These are phyloP conservation scores for Ophiosphaerella korrae DNA, from an alignment of 2,329 filamentous ascomycete species.

Conservation along the genomic window DNA sequence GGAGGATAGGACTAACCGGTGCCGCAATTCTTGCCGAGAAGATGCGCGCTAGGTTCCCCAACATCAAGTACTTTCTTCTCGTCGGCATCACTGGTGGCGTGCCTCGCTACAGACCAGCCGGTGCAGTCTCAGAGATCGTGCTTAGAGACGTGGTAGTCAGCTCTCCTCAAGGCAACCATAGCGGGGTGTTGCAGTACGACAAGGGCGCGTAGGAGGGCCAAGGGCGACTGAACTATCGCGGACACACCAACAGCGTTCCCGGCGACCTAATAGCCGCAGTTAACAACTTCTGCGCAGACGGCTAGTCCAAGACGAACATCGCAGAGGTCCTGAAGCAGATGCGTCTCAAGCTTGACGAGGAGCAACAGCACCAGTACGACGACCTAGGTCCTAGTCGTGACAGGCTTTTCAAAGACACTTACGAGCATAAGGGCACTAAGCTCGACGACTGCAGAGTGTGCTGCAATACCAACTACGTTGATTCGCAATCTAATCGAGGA, in stretches of 20 bases:
- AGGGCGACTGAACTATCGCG: constrained; percentile 13
- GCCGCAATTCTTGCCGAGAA: no score
- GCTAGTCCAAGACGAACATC: constrained; percentile 12
- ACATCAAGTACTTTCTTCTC: constrained; percentile 18
- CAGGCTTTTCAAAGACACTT: constrained; percentile 12
- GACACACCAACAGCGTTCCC: constrained; percentile 14
- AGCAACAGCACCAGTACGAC: constrained; percentile 7
- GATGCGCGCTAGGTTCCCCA: constrained; percentile 11
- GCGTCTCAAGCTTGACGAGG: constrained; percentile 15
- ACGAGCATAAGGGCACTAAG: constrained; percentile 7
- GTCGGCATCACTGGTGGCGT: constrained; percentile 29
- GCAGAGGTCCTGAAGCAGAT: constrained; percentile 8
- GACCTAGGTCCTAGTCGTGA: constrained; percentile 11
- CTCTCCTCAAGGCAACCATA: constrained; percentile 15
- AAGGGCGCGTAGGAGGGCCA: constrained; percentile 16
- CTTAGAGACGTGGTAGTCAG: constrained; percentile 29
- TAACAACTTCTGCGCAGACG: constrained; percentile 10
- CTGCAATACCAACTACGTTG: constrained; percentile 7
- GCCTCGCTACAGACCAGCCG: constrained; percentile 17
- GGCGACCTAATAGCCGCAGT: constrained; percentile 10
- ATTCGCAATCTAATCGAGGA: constrained; percentile 3
- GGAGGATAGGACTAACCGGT: no score
- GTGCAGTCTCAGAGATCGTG: constrained; percentile 17
- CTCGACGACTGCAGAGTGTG: constrained; percentile 9
- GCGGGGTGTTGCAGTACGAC: constrained; percentile 28